Evolutionary conservation across 768 basidiomycete species (phyloP), one percentile per base, ranked within the genome.

Genomic region (Collybia sordida): DNA sequence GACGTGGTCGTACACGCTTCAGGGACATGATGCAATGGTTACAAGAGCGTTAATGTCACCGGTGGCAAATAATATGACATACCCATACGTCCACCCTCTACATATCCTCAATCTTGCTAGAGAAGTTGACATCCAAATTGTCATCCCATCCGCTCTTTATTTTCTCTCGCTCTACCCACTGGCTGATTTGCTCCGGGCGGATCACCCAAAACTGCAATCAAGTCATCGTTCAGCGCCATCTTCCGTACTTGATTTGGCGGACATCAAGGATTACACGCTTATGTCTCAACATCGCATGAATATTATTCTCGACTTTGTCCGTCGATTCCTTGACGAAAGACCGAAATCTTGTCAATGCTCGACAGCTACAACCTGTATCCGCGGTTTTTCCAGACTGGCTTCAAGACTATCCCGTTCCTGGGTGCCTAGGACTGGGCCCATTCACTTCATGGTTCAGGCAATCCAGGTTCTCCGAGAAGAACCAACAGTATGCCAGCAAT

Each of bases 141-240:
- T 82, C 41, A 49, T 81, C 28, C 81, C 81, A 2, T 73, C 79
- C 7, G 76, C 73, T 7, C 47, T 82, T 9, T 84, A 82, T 55
- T 82, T 82, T 63, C 71, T 83, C n/a, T 81, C 81, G 22, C 59
- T 82, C 11, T 83, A 84, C 54, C 72, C 74, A 4, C 66, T 84
- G 27, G 60, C 68, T 35, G 78, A 79, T 49, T 64, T 82, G 17
- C 64, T 82, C 7, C 62, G 68, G 8, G 75, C 54, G 14, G 75
- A 81, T 45, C 82, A 83, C 53, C 75, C 79, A 0, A 84, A 84
- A 60, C 72, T 84, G 9, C 53, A 60, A 34, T 55, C 73, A 28
- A 59, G 73, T 21, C 77, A 81, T 56, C 74, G 77, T 4, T 79
- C 81, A 1, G 72, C 72, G 19, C 80, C 80, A 1, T 74, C 77